These are phyloP conservation scores for Ballota nigra DNA, from an alignment of 257 asterid species.

Conservation along the genomic window DNA sequence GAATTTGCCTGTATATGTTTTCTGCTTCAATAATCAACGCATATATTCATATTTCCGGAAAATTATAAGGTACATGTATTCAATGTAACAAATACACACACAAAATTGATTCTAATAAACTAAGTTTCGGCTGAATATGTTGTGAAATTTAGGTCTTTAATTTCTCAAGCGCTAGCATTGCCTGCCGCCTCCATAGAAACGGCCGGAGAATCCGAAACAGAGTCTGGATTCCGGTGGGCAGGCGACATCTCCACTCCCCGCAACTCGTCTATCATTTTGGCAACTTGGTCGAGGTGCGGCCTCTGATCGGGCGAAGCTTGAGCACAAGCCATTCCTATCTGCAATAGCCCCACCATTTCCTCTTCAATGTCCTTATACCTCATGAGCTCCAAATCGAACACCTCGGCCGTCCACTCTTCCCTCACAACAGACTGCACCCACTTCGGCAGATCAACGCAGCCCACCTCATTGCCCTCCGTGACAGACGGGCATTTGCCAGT, in stretches of 20 bases:
- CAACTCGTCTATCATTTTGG: conserved; percentile 78
- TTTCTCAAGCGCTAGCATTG: conserved; percentile 49
- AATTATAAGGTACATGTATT: background rate
- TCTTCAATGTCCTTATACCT: conserved; percentile 85
- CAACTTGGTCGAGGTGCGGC: conserved; percentile 57
- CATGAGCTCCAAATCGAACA: conserved; percentile 93
- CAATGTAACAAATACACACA: background rate
- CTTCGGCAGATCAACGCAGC: conserved; percentile 65
- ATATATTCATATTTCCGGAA: background rate
- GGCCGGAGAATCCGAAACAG: conserved; percentile 73
- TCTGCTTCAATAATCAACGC: no score
- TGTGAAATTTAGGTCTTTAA: background rate
- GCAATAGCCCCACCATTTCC: conserved; percentile 91
- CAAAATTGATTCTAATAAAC: background rate
- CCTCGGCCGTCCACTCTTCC: conserved; percentile 99
- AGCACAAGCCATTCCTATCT: conserved; percentile 75
- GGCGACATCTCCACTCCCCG: conserved; percentile 64
- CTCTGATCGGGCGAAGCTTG: conserved; percentile 69
- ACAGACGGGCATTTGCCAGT: conserved; percentile 78
- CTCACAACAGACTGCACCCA: conserved; percentile 98
- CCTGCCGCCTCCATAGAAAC: conserved; percentile 48
- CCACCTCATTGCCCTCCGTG: conserved; percentile 37
- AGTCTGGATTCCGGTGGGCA: conserved; percentile 40
- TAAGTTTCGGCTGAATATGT: background rate
- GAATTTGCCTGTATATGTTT: no score